These are phyloP conservation scores for Hemisphaericaspora xylanilytica DNA, from an alignment of 1,139 yeast genomes.

Conservation along the genomic window DNA sequence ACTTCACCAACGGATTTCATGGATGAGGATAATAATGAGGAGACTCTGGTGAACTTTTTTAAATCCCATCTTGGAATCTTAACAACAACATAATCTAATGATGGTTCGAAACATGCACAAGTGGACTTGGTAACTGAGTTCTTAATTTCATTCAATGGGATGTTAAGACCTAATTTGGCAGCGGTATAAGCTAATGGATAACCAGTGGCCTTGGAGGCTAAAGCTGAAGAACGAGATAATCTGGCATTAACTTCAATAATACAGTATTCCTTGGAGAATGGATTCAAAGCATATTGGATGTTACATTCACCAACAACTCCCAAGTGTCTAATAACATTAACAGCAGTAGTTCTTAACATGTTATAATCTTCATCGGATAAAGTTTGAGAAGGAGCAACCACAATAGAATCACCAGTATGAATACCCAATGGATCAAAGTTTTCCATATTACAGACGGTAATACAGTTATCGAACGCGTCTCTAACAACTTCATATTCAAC, in stretches of 20 bases:
- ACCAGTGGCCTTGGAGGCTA: conserved; percentile 98
- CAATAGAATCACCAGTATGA: conserved; percentile 98
- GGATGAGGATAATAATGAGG: conserved; percentile 82
- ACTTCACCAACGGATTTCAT: conserved; percentile 99
- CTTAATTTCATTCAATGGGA: conserved; percentile 86
- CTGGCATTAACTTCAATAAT: conserved; percentile 98
- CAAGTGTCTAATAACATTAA: conserved; percentile 92
- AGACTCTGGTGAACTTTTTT: conserved; percentile 91
- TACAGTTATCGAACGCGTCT: conserved; percentile 96
- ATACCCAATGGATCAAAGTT: conserved; percentile 98
- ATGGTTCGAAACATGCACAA: conserved; percentile 97
- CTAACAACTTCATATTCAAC: conserved; percentile 98
- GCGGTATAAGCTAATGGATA: conserved; percentile 98
- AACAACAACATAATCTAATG: conserved; percentile 94
- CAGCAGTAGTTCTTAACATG: conserved; percentile 97
- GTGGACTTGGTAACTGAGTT: conserved; percentile 95
- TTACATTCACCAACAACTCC: conserved; percentile 99
- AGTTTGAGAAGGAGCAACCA: conserved; percentile 98
- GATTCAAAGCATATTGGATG: conserved; percentile 95
- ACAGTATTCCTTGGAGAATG: conserved; percentile 91
- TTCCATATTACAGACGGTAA: conserved; percentile 99
- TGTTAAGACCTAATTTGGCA: conserved; percentile 92
- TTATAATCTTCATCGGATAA: conserved; percentile 95
- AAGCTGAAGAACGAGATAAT: conserved; percentile 94
- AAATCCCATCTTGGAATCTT: conserved; percentile 99